Percentiles rank a stretch among this genome's conserved stretches.
These are phyloP conservation scores for Suillus variegatus DNA, from an alignment of 768 basidiomycete genomes.

Conservation along the genomic window DNA sequence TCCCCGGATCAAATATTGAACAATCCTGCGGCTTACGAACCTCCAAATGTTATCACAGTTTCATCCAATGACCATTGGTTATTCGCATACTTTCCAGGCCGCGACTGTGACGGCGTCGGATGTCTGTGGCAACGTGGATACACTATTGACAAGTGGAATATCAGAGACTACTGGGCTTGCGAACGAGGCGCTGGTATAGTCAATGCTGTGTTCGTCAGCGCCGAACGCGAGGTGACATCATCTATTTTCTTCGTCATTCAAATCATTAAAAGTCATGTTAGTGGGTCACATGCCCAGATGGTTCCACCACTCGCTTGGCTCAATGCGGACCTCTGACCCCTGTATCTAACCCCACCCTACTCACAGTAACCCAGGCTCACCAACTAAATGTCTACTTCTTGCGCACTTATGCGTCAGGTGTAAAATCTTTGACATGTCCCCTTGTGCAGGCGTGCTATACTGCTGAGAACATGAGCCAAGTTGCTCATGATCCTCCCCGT, in stretches of 20 bases:
- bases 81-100: constrained; percentile 74
- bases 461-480: constrained; percentile 35
- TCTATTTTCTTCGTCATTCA: neutral
- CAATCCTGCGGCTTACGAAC: constrained; percentile 51
- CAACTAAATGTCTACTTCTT: constrained; percentile 56
- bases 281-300: constrained; percentile 54
- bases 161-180: constrained; percentile 59
- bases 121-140: constrained; percentile 66
- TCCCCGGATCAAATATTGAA: constrained; percentile 53
- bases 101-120: constrained; percentile 54
- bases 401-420: constrained; percentile 42
- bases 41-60: constrained; percentile 63
- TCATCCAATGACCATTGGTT: constrained; percentile 62
- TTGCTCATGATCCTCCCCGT: constrained; percentile 29
- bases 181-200: constrained; percentile 57
- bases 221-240: constrained; percentile 56
- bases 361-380: constrained; percentile 67
- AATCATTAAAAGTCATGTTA: constrained; percentile 25
- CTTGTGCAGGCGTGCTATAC: constrained; percentile 43
- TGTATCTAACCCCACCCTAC: constrained; percentile 52
- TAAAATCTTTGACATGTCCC: constrained; percentile 52
- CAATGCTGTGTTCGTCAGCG: constrained; percentile 60
- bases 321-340: constrained; percentile 57
- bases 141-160: constrained; percentile 62
- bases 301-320: constrained; percentile 56